Base-by-base conservation (phyloP, 495 filamentous ascomycete genomes). In the Xylaria flabelliformis region DNA sequence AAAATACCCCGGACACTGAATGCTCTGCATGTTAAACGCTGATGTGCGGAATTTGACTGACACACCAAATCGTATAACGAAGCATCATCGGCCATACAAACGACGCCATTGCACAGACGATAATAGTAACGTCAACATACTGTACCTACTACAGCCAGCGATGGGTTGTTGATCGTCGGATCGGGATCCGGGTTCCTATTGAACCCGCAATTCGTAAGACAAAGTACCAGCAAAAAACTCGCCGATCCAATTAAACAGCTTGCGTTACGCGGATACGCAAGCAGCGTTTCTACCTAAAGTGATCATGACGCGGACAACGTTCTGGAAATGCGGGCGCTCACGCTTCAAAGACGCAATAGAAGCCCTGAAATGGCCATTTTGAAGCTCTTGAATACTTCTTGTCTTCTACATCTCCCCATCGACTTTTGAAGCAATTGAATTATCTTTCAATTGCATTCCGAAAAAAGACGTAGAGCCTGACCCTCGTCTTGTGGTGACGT, bases 401-500 rank as follows among this genome's bases (percentile, higher is more conserved):
- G 21, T 29, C 12, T 13, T 29, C 44, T 64, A n/a, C 44, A 24
- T 44, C 13, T 17, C 61, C 26, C 61, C 24, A 44, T 24, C 19
- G 4, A n/a, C 17, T 63, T 46, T 64, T 48, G 24, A 32, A 19
- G 15, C 41, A 64, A 46, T 32, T 19, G 39, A 32, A 48, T 48
- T 26, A 13, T 17, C 32, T 12, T 44, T 64, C 62, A 64, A 64
- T 64, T 64, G 62, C 36, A 2, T 24, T 32, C 29, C 1, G 29
- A 19, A 8, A 32, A 24, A 42, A 44, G 39, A 21, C 61, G 29
- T 42, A 10, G 7, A 17, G n/a, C 36, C 39, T 19, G 2, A 24
- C 12, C 21, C 39, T 44, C 36, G 61, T 21, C 61, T 42, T 29
- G 21, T 44, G 32, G 65, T 64, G 68, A 64, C 58, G 68, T 64